Percentiles rank a stretch among this genome's conserved stretches.
These are phyloP conservation scores for Wallemia ichthyophaga DNA, from an alignment of 1,284 basidiomycete species.

Conservation along the genomic window DNA sequence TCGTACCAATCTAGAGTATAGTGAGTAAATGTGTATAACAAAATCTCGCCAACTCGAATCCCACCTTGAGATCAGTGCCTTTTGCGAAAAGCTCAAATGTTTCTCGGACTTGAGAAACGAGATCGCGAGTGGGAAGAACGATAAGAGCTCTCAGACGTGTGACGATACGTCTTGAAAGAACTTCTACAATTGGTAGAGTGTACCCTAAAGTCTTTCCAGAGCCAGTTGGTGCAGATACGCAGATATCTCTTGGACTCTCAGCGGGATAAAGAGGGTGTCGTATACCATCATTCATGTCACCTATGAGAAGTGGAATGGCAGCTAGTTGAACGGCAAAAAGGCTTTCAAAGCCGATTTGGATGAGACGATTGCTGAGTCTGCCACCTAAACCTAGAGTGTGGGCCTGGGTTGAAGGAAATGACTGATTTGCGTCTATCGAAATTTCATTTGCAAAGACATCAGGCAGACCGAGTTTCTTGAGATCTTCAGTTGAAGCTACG, in stretches of 20 bases:
- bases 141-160: constrained; percentile 69
- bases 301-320: constrained; percentile 43
- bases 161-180: constrained; percentile 37
- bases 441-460: neutral
- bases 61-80: constrained; percentile 57
- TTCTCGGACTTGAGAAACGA: constrained; percentile 30
- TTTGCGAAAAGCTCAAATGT: neutral
- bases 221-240: constrained; percentile 91
- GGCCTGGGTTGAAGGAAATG: constrained; percentile 3
- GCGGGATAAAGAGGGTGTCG: constrained; percentile 34
- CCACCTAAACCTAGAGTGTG: neutral
- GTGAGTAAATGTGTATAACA: neutral
- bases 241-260: constrained; percentile 46
- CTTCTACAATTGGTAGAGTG: constrained; percentile 69
- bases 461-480: constrained; percentile 3
- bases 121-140: constrained; percentile 74
- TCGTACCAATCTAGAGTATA: constrained; percentile 32
- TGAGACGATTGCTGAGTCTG: constrained; percentile 1
- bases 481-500: neutral
- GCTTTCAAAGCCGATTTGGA: constrained; percentile 3
- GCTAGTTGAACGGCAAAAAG: constrained; percentile 38
- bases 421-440: constrained; percentile 1
- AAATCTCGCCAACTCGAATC: constrained; percentile 7
- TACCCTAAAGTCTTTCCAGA: constrained; percentile 93
- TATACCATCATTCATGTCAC: constrained; percentile 10